Conservation (phyloP, 306 rosid genomes). For the Oxytropis ochrocephala region DNA sequence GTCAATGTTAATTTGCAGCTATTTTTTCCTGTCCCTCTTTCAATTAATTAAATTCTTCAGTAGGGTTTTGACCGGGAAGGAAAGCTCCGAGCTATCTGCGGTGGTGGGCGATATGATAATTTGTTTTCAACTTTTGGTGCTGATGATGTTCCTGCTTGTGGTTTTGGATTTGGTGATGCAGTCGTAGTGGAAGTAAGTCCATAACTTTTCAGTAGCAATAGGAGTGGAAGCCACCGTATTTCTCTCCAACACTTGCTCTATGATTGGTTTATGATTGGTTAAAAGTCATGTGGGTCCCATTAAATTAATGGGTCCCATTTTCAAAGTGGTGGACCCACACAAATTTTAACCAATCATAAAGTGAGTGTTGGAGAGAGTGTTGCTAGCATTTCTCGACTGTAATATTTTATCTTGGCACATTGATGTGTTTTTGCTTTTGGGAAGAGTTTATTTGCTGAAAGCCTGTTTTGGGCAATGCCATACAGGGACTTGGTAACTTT, state of each 20-base stretch:
- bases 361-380: no score
- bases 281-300: no score
- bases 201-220: neutral
- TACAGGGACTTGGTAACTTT: neutral
- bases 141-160: conserved; percentile 88
- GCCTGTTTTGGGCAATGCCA: neutral
- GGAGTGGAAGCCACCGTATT: conserved; percentile 7
- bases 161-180: conserved; percentile 98
- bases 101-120: conserved; percentile 89
- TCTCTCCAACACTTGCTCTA: no score
- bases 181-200: conserved; percentile 87
- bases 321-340: no score
- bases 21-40: conserved; percentile 5
- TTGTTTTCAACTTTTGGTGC: conserved; percentile 93
- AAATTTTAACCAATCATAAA: no score
- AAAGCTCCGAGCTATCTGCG: conserved; percentile 97
- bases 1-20: neutral
- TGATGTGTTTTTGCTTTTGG: neutral
- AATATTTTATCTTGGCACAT: neutral
- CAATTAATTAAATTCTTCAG: conserved; percentile 18
- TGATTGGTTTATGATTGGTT: no score
- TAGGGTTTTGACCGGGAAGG: conserved; percentile 94
- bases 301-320: no score
- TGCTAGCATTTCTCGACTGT: no score
- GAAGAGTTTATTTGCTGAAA: neutral